Conservation (phyloP, 2,329 filamentous ascomycete species). For the Albophoma yamanashiensis region DNA sequence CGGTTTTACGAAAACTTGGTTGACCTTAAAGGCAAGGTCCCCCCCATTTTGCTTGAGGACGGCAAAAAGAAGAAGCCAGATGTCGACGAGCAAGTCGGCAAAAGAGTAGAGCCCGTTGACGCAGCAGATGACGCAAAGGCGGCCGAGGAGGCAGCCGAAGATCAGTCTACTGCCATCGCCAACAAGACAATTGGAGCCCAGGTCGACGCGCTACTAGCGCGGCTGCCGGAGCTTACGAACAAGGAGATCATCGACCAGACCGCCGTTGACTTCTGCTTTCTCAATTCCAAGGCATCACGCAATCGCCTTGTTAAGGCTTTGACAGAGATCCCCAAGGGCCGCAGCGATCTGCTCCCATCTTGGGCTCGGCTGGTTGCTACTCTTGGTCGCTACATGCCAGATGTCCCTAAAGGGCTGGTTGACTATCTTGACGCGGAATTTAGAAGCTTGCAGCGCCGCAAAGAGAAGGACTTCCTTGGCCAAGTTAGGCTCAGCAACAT, state of each 20-base stretch:
- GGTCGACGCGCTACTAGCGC: constrained; percentile 79
- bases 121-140: constrained; percentile 38
- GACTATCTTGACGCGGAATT: constrained; percentile 94
- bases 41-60: constrained; percentile 85
- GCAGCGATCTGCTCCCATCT: constrained; percentile 78
- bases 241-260: constrained; percentile 89
- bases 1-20: constrained; percentile 97
- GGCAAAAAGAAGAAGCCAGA: constrained; percentile 88
- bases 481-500: constrained; percentile 91
- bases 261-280: constrained; percentile 93
- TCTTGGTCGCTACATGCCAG: constrained; percentile 84
- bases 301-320: constrained; percentile 89
- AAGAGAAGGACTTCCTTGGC: constrained; percentile 94
- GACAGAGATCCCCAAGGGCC: constrained; percentile 89
- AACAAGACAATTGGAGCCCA: constrained; percentile 98
- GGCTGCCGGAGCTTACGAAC: constrained; percentile 81
- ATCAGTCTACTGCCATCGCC: constrained; percentile 85
- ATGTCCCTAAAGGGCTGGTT: constrained; percentile 85
- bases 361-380: constrained; percentile 93
- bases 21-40: constrained; percentile 91
- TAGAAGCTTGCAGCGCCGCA: constrained; percentile 87
- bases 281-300: constrained; percentile 95
- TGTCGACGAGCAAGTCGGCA: constrained; percentile 70
- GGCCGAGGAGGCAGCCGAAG: constrained; percentile 48
- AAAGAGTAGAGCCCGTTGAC: constrained; percentile 52